Conservation (phyloP, 2,329 filamentous ascomycete genomes). For the Nakataea oryzae region DNA sequence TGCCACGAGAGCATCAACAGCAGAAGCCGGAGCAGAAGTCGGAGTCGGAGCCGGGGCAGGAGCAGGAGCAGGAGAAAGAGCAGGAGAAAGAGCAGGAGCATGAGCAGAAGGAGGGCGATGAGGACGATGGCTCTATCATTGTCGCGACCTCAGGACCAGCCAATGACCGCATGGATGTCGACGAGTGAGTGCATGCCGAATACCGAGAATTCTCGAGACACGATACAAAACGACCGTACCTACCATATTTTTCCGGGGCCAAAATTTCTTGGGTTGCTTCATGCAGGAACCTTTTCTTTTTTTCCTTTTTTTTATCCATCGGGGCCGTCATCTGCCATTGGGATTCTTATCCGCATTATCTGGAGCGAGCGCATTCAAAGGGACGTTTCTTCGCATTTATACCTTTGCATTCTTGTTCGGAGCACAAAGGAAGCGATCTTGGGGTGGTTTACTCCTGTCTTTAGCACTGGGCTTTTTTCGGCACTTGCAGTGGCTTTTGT, state of each 20-base stretch:
- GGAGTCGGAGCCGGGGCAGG: neutral
- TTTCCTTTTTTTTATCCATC: neutral
- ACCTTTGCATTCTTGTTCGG: neutral
- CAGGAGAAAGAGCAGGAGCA: neutral
- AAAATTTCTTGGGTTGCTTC: neutral
- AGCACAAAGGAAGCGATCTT: neutral
- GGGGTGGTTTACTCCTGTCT: no score
- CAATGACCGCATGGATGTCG: constrained; percentile 1
- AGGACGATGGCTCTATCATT: constrained; percentile 1
- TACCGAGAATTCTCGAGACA: neutral
- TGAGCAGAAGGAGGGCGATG: neutral
- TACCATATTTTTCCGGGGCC: neutral
- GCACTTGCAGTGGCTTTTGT: neutral
- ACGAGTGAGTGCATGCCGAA: neutral
- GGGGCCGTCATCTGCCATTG: neutral
- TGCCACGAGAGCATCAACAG: neutral
- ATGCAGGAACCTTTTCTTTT: neutral
- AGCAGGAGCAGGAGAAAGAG: neutral
- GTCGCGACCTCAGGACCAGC: neutral
- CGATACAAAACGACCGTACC: neutral
- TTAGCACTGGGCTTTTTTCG: no score
- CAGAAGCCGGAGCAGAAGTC: neutral
- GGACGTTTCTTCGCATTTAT: neutral
- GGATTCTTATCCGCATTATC: neutral
- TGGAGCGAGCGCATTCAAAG: neutral